Base-by-base conservation (phyloP, 2,329 filamentous ascomycete species). In the Knufia fluminis region DNA sequence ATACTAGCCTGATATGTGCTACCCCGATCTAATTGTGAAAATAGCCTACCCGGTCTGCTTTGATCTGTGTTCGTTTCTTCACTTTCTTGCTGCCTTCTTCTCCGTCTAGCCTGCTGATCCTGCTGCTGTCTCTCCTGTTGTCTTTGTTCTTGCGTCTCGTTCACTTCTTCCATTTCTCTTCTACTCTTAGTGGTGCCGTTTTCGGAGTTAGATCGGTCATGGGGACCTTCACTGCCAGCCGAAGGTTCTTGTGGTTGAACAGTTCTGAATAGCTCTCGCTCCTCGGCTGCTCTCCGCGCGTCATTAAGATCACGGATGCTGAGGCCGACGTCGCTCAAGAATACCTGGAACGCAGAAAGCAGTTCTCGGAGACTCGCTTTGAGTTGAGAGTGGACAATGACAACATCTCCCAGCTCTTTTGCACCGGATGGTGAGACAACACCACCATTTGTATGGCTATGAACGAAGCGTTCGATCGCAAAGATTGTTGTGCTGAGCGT, bases 291-390 rank as follows among this genome's bases (percentile, higher is more conserved):
- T 62, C 88, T 82, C 63, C 76, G 83, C 3, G 87, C 90, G 50
- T 84, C 69, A 58, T 83, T 75, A 57, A 95, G 72, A 59, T 96
- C 90, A 49, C 76, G 75, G 53, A 76, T 72, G 33, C 74, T 82
- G 55, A 96, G 68, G 40, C 83, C 78, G 57, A 95, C 70, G 53
- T 86, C 81, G 31, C 71, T 69, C 55, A 83, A 76, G 65, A 89
- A 96, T 50, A 79, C 78, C 50, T 82, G 85, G 67, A 95, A 96
- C 19, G 76, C 79, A 9, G 69, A 64, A 31, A 96, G 59, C 3
- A 96, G 71, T 49, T 80, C 76, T 36, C 71, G 70, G 40, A 96
- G 69, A 0, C 81, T 81, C 2, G 69, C 71, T 62, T 78, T 83
- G 57, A 96, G 63, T 14, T 79, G 77, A 14, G 74, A 68, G 39